These are phyloP conservation scores for Dactylellina parvicollis DNA, from an alignment of 2,329 filamentous ascomycete species.

Conservation along the genomic window DNA sequence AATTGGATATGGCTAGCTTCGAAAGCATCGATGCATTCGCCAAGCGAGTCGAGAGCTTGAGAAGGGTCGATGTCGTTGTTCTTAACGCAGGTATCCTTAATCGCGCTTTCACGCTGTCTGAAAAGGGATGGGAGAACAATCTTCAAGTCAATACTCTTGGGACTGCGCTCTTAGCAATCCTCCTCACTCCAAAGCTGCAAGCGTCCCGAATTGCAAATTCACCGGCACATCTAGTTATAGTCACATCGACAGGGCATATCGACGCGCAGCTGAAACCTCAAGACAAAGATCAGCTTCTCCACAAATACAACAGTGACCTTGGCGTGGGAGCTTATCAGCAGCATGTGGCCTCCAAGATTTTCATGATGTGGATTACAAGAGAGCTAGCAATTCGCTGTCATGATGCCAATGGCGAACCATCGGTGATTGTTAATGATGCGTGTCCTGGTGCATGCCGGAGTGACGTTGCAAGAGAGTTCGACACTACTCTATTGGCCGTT, in stretches of 20 bases:
- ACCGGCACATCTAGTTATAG: constrained; percentile 19
- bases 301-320: constrained; percentile 18
- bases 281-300: constrained; percentile 18
- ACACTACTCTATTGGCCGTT: constrained; percentile 16
- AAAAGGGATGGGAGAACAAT: constrained; percentile 65
- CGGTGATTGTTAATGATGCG: constrained; percentile 18
- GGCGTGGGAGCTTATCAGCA: constrained; percentile 13
- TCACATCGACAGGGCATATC: constrained; percentile 18
- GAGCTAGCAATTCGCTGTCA: constrained; percentile 12
- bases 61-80: constrained; percentile 63
- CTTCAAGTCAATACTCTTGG: constrained; percentile 70
- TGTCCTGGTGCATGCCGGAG: constrained; percentile 17
- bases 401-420: constrained; percentile 10
- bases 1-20: constrained; percentile 65
- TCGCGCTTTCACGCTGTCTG: constrained; percentile 39
- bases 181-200: constrained; percentile 22
- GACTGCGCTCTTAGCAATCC: constrained; percentile 21
- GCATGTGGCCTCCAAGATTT: constrained; percentile 6
- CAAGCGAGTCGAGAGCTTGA: constrained; percentile 59
- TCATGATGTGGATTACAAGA: constrained; percentile 23
- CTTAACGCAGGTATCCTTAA: constrained; percentile 63
- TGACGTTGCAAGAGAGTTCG: constrained; percentile 20
- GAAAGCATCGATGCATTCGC: constrained; percentile 64
- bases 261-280: constrained; percentile 20
- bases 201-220: constrained; percentile 14